These are phyloP conservation scores for Coccinonectria pachysandricola DNA, from an alignment of 2,329 filamentous ascomycete species.

Conservation along the genomic window DNA sequence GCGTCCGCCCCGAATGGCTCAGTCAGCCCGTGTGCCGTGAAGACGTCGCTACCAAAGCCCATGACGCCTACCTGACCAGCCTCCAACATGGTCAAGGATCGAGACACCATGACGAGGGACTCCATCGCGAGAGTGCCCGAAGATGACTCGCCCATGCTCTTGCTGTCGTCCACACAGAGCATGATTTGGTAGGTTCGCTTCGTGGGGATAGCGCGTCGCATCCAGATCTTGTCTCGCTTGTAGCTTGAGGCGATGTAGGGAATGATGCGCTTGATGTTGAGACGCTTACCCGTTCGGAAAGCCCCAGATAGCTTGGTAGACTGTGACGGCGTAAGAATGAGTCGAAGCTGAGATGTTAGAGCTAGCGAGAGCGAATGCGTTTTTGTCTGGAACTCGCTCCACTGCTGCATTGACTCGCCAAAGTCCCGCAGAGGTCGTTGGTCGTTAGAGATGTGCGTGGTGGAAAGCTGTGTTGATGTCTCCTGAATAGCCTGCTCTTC, in stretches of 20 bases:
- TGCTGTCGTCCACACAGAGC: constrained; percentile 91
- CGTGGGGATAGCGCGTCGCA: constrained; percentile 81
- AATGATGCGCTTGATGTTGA: constrained; percentile 99
- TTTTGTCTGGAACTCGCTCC: constrained; percentile 72
- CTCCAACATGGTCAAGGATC: constrained; percentile 83
- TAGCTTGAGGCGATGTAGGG: constrained; percentile 97
- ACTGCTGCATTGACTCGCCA: constrained; percentile 57
- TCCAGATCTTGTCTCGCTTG: constrained; percentile 99
- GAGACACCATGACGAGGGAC: constrained; percentile 83
- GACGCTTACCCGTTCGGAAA: constrained; percentile 92
- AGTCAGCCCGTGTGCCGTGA: constrained; percentile 77
- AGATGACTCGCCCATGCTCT: constrained; percentile 76
- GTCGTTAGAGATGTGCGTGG: constrained; percentile 55
- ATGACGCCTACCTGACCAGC: constrained; percentile 87
- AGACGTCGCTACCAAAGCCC: constrained; percentile 76
- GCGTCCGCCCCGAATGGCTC: constrained; percentile 66
- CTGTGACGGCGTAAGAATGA: constrained; percentile 89
- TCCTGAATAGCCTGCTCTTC: constrained; percentile 39
- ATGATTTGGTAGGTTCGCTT: constrained; percentile 96
- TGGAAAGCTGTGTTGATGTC: constrained; percentile 54
- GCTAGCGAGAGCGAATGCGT: constrained; percentile 82
- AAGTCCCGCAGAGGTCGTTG: constrained; percentile 36
- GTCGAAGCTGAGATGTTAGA: constrained; percentile 84
- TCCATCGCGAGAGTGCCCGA: constrained; percentile 79
- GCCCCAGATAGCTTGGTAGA: constrained; percentile 94